Evolutionary conservation across 1,139 yeast genomes (phyloP), one percentile per base, ranked within the genome.

Genomic region (Candida sp.): DNA sequence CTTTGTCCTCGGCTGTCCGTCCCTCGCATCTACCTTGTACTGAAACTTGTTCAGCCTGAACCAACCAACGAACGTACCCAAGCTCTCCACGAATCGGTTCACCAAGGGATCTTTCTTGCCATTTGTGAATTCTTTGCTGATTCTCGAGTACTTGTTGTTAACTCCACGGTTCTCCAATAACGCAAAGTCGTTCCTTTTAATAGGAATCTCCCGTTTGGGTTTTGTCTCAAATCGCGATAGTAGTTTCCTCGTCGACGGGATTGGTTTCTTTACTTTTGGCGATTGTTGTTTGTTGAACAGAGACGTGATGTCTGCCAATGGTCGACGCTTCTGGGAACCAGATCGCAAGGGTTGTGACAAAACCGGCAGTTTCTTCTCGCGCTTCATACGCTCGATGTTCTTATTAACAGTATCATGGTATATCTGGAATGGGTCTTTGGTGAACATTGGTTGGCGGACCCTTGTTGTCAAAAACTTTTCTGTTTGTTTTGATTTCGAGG

Each of bases 351-450:
- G 41, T 30, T 27, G 27, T 23, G 40, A 43, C 11, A 33, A 43
- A 34, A 43, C 40, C 9, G 38, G 32, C 26, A 34, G 45, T 37
- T 33, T 42, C 32, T 42, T 48, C 31, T 45, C 46, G 5, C 32
- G 31, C 42, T 49, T 49, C 49, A 43, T 52, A 22, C 49, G 45
- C 34, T 48, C 44, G 26, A 50, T 41, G 30, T 50, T 52, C 11
- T 30, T 30, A 31, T 38, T 37, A 38, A 48, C 40, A 8, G 26
- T 45, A 12, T 52, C 49, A 46, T 52, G 45, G 42, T 46, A 50
- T 39, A 40, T 33, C 39, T 48, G 28, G 39, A 52, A 52, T 1
- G 54, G 46, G 42, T 52, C 55, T 34, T 47, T 51, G 32, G 30
- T 48, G 25, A 42, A 42, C 45, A 42, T 42, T 8, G 28, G 9